Base-by-base conservation (phyloP, 768 basidiomycete species). In the Trametopsis cervina region DNA sequence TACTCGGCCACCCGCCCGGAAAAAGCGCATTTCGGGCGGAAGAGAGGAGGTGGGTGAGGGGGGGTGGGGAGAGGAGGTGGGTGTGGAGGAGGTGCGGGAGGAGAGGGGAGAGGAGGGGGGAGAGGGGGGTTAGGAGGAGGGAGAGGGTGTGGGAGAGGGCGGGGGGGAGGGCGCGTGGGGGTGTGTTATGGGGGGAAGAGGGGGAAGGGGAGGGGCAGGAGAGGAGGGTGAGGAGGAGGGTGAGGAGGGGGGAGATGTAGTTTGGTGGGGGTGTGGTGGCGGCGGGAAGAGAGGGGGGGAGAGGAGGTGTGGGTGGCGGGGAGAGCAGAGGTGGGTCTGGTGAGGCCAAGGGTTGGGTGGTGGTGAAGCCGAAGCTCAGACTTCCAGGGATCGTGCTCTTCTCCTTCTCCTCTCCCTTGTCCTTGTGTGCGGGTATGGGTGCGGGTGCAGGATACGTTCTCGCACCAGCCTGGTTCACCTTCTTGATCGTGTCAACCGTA, bases 1-100 rank as follows among this genome's bases (percentile, higher is more conserved):
- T 79, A 0, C 77, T 87, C 1, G 91, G 92, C 66, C 89, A 90
- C 12, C 95, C 94, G 52, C 82, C 81, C 3, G 95, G 94, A 61
- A 95, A 98, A 22, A 98, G 71, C 6, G 83, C 75, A 7, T 74
- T 74, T 57, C 88, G 89, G 12, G 80, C 66, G 4, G 73, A 59
- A 29, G 78, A 75, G 29, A 81, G 69, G 22, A 76, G 62, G 25
- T 69, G 69, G 17, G 83, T 70, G 21, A 89, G 62, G 42, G 76
- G 74, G 4, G 69, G 51, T 4, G 78, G 69, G 1, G 79, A 74
- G 21, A 78, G 69, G 47, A 85, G 66, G 17, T 74, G 65, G 0
- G 69, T 70, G 52, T 74, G 71, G 41, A 96, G 66, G 42, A 89
- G 57, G 59, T 86, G 77, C 0, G 82, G 83, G 22, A 94, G 68